Evolutionary conservation across 2,329 filamentous ascomycete genomes (phyloP), one percentile per base, ranked within the genome.

Genomic region (Aspergillus sp.): DNA sequence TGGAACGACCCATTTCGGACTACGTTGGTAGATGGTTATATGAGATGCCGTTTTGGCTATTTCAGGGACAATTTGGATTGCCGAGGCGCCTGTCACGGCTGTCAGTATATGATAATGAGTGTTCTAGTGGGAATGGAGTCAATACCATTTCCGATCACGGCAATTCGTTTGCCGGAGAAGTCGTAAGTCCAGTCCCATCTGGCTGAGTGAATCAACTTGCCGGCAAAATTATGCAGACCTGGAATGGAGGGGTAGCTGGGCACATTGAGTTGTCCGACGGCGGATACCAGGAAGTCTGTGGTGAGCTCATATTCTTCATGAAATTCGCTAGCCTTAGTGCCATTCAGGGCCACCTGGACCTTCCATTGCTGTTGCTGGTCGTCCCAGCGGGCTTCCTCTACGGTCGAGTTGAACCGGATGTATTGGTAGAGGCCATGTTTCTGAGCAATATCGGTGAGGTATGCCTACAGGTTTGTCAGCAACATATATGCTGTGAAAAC

Each of bases 151-250:
- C 86, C 85, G 39, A 88, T 82, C n/a, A 88, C 71, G 0, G 81
- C 85, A 42, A 87, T 80, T 54, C 78, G 80, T 74, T 86, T 86
- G 8, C 77, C 82, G 30, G 73, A 70, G n/a, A 85, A 66, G 53
- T 81, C 78, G 62, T 84, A 85, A 47, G 77, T 82, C 83, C 83
- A 86, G 61, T 87, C 84, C 84, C 84, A 87, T n/a, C 84, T 71
- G 4, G 84, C 83, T 2, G 81, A 83, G 62, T 87, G 84, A 77
- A 83, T 84, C 58, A 79, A 73, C 70, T 83, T 84, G 2, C 83
- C 83, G 42, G 79, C 70, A 59, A 84, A 85, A 5, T 74, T 71
- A 0, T 80, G 72, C 8, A 84, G 57, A 0, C 83, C 83, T 8
- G 78, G 72, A 11, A 85, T 83, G 1, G 78, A 68, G 0, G 83